Conservation (phyloP, 2,329 filamentous ascomycete species). For the Neophaeococcomyces aloes region DNA sequence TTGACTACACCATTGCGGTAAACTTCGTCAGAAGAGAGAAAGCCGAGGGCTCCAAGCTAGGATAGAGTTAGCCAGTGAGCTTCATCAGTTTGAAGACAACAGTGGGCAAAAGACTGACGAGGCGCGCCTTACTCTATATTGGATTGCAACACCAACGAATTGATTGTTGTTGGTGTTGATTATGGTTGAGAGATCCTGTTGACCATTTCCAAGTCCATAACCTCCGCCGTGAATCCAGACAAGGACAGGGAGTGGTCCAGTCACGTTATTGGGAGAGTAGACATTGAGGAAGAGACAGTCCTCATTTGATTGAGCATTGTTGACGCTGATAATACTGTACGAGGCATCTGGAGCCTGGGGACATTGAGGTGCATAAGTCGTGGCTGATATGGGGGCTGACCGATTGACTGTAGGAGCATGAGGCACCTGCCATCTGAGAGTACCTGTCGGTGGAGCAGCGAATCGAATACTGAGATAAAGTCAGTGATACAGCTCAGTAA, state of each 20-base stretch:
- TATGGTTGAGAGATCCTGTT: constrained; percentile 29
- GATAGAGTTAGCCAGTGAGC: constrained; percentile 2
- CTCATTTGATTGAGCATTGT: constrained; percentile 19
- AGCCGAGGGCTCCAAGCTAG: constrained; percentile 37
- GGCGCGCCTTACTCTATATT: constrained; percentile 39
- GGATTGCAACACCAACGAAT: constrained; percentile 41
- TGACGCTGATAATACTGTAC: constrained; percentile 10
- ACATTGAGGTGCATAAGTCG: constrained; percentile 24
- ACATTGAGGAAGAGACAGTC: constrained; percentile 32
- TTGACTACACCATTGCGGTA: constrained; percentile 49
- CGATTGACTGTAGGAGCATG: constrained; percentile 22
- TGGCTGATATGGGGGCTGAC: constrained; percentile 21
- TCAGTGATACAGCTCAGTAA: constrained; percentile 10
- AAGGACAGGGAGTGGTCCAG: constrained; percentile 27
- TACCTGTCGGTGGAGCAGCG: constrained; percentile 27
- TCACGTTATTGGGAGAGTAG: constrained; percentile 20
- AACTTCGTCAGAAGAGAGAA: constrained; percentile 44
- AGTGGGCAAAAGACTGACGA: background rate
- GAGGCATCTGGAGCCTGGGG: constrained; percentile 25
- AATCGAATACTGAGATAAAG: constrained; percentile 26
- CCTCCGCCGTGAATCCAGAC: constrained; percentile 27
- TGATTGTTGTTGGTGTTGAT: constrained; percentile 40
- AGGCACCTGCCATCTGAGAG: constrained; percentile 28
- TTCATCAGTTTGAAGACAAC: background rate
- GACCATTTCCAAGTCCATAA: constrained; percentile 31